Conservation (phyloP, 495 filamentous ascomycete genomes). For the Rusavskia elegans region DNA sequence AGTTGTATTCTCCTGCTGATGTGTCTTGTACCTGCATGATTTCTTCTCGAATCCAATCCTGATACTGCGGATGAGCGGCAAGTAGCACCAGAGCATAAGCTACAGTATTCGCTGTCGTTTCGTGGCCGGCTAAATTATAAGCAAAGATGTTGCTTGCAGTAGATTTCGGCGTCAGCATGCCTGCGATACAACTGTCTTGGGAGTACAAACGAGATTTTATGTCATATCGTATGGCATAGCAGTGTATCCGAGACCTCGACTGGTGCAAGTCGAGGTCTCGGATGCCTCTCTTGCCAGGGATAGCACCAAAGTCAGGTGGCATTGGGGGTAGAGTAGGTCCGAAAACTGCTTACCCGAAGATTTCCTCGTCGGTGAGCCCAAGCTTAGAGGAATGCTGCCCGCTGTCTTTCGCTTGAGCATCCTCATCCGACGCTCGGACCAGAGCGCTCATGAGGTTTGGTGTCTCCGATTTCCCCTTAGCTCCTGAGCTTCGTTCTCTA, state of each 20-base stretch:
- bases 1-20: slow-evolving; percentile 13
- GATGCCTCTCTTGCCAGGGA: too few relatives aligned
- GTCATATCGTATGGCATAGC: too few relatives aligned
- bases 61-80: slow-evolving; percentile 29
- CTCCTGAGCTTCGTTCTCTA: slow-evolving; percentile 7
- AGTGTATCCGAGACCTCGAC: too few relatives aligned
- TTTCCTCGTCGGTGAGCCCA: slow-evolving; percentile 26
- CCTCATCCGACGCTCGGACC: slow-evolving; percentile 21
- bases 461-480: slow-evolving; percentile 3
- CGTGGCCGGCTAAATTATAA: slow-evolving; percentile 38
- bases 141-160: slow-evolving; percentile 36
- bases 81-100: slow-evolving; percentile 32
- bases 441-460: slow-evolving; percentile 26
- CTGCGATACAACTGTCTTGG: too few relatives aligned
- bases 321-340: too few relatives aligned
- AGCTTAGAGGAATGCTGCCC: neutral
- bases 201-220: too few relatives aligned
- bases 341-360: slow-evolving; percentile 18
- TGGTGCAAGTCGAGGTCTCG: too few relatives aligned
- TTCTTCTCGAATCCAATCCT: slow-evolving; percentile 32
- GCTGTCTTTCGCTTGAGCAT: neutral
- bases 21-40: slow-evolving; percentile 15
- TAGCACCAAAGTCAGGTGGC: too few relatives aligned
- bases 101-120: slow-evolving; percentile 36
- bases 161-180: too few relatives aligned